Percentiles rank a stretch among this genome's conserved stretches.
Conservation (phyloP, 2,329 filamentous ascomycete species). For the Scorias spongiosa region DNA sequence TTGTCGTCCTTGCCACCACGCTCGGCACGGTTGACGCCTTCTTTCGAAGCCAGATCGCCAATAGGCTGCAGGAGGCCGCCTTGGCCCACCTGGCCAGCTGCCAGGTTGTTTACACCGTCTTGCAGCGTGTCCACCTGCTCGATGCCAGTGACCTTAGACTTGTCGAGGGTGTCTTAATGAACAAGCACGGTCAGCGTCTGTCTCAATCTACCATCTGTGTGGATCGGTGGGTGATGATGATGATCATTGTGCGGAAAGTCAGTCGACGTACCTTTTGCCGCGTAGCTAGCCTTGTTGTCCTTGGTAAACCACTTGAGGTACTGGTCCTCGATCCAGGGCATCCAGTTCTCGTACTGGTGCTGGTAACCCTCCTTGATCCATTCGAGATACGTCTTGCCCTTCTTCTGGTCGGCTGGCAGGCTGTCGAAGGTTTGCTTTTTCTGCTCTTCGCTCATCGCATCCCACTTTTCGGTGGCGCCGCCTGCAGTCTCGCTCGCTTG, state of each 20-base stretch:
- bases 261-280: conserved; percentile 45
- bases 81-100: conserved; percentile 49
- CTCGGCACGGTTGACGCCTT: conserved; percentile 52
- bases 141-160: conserved; percentile 55
- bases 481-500: conserved; percentile 6
- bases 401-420: conserved; percentile 17
- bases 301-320: conserved; percentile 60
- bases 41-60: conserved; percentile 46
- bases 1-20: conserved; percentile 47
- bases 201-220: background rate
- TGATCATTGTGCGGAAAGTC: background rate
- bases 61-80: conserved; percentile 51
- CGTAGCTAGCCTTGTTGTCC: conserved; percentile 62
- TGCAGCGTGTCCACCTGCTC: conserved; percentile 53
- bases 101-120: conserved; percentile 49
- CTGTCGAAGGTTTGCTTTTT: conserved; percentile 20
- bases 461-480: conserved; percentile 16
- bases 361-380: conserved; percentile 52
- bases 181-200: background rate
- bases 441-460: conserved; percentile 20
- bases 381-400: conserved; percentile 30
- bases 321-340: conserved; percentile 61
- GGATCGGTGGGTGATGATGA: background rate
- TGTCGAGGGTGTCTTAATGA: conserved; percentile 45
- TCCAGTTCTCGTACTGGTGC: conserved; percentile 58